phyloP scores from a whole-genome alignment of 2,329 filamentous ascomycete species.

The Neofusicoccum kwambonambiense region DNA sequence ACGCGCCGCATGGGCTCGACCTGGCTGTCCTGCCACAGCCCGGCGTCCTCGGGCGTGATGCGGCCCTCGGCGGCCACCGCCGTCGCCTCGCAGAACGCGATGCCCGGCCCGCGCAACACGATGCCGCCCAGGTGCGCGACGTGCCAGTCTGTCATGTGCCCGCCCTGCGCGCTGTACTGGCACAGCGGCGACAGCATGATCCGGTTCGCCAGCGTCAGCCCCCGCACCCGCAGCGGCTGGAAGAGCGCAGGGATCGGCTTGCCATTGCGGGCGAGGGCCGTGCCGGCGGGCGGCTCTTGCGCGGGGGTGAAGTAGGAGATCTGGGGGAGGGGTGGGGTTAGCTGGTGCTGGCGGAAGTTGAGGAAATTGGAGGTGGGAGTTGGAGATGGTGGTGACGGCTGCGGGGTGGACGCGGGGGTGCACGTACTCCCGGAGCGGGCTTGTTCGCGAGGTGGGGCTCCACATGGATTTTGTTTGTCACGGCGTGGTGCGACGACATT shows the following conservation, averaged over 20 bases:
- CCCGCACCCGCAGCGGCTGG: conserved; percentile 56
- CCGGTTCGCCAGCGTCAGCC: conserved; percentile 65
- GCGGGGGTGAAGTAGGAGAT: conserved; percentile 49
- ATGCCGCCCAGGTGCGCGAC: conserved; percentile 79
- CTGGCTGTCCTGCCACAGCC: conserved; percentile 83
- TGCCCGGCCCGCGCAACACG: conserved; percentile 69
- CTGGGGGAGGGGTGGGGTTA: conserved; percentile 25
- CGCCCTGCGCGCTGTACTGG: conserved; percentile 64
- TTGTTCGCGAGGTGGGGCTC: conserved; percentile 41
- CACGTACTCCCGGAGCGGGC: conserved; percentile 42
- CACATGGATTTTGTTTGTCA: conserved; percentile 30
- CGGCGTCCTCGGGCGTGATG: conserved; percentile 76
- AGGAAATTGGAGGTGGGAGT: too few relatives aligned
- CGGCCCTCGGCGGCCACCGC: conserved; percentile 72
- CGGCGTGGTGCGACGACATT: conserved; percentile 26
- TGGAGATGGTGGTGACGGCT: not conserved
- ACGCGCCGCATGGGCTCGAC: conserved; percentile 69
- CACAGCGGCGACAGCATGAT: conserved; percentile 65
- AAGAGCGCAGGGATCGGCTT: conserved; percentile 59
- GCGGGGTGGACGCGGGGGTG: not conserved
- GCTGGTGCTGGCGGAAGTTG: too few relatives aligned
- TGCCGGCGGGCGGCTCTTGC: conserved; percentile 48
- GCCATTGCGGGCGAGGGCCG: conserved; percentile 37
- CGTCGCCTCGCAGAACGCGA: conserved; percentile 77
- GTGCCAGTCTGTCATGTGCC: conserved; percentile 79